Evolutionary conservation across 108 stramenopile genomes (phyloP), one percentile per base, ranked within the genome.

Genomic region (Cyclostephanos invisitatus): DNA sequence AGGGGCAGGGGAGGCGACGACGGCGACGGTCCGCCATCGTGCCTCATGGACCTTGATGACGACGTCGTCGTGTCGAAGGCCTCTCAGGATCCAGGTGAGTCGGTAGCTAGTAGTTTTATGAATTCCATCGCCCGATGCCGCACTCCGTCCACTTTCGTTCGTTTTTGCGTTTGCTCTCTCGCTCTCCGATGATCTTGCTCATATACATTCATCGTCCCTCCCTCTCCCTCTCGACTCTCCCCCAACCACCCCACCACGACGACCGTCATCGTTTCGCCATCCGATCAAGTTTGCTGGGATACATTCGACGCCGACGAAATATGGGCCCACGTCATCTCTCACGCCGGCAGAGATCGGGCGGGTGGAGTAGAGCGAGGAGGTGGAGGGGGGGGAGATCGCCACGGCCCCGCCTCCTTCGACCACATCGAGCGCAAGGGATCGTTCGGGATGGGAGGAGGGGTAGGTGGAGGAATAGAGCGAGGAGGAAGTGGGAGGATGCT

Each of bases 241-340:
- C 42, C 63, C 12, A 53, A 7, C 5, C 51, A 5, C 6, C 51
- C 51, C 51, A 53, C 5, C 17, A 17, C 21, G 25, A 22, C 12
- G 12, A 56, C 12, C 12, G 55, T 40, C 11, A 40, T 11, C 11
- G 9, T 40, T n/a, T 7, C 10, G 40, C 11, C 40, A 40, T 40
- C 40, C 40, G 0, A 20, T 35, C 25, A 29, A 82, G 92, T 93
- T 8, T 94, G 90, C 67, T 94, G 90, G 90, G 93, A 94, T 64
- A 86, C 76, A 29, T 90, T 91, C 73, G 85, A 94, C 70, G 67
- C 86, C 15, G 90, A 91, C 53, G 87, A 85, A 79, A 89, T 94
- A 22, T 94, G 93, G 93, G 87, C 85, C 57, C 32, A 42, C 8
- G 58, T 68, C 18, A 48, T 70, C 12, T 47, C 62, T 46, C 59